A percentile compares a stretch with the other conserved stretches of the same genome.
These are phyloP conservation scores for Niebla homalea DNA, from an alignment of 495 filamentous ascomycete genomes.

Conservation along the genomic window DNA sequence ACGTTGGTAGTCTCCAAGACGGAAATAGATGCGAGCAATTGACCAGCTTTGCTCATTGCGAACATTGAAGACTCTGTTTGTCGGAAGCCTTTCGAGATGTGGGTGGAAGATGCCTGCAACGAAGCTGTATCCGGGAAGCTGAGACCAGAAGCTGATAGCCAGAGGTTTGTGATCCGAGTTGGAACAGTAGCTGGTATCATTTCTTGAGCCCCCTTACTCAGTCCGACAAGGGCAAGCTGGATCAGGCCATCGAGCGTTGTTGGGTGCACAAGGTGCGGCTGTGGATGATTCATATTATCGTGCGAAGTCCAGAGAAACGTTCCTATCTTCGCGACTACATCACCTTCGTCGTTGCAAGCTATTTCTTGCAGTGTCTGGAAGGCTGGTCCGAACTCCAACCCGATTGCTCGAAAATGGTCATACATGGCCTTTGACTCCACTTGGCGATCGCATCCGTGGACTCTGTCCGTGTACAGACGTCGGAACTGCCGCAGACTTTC, in stretches of 20 bases:
- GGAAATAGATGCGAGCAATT: no score
- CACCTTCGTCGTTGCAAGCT: neutral
- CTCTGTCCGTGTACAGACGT: neutral
- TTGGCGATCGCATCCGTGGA: neutral
- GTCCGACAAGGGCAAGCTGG: no score
- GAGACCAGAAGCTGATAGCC: no score
- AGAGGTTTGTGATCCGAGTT: no score
- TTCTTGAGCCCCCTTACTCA: no score
- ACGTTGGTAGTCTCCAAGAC: no score
- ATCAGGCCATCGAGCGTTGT: no score
- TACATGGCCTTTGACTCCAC: neutral
- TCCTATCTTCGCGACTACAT: neutral
- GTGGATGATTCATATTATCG: no score
- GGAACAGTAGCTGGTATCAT: no score
- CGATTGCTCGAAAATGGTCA: neutral
- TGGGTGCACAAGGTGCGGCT: no score
- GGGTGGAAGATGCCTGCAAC: neutral
- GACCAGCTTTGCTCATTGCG: neutral
- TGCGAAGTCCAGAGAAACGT: neutral
- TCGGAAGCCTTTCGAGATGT: neutral
- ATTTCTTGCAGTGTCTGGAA: neutral
- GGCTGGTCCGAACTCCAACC: neutral
- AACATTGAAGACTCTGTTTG: slow-evolving; percentile 1
- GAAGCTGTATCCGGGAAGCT: neutral
- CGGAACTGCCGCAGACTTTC: neutral